These are phyloP conservation scores for Fonsecaea monophora DNA, from an alignment of 2,329 filamentous ascomycete genomes.

Conservation along the genomic window DNA sequence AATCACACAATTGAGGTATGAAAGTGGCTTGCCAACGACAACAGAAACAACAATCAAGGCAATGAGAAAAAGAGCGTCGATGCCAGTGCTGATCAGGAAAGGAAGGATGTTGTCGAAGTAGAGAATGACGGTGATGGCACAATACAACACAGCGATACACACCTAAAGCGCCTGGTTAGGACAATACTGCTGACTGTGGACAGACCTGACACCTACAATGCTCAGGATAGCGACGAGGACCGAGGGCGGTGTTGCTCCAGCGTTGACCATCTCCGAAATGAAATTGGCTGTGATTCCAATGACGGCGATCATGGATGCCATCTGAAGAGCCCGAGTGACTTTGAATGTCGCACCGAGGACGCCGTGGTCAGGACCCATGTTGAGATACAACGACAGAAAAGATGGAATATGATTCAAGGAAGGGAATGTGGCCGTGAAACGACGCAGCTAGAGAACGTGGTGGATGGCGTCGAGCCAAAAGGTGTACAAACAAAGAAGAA, in stretches of 20 bases:
- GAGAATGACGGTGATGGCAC: slow-evolving; percentile 78
- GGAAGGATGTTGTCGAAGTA: slow-evolving; percentile 79
- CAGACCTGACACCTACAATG: slow-evolving; percentile 66
- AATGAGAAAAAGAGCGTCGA: slow-evolving; percentile 74
- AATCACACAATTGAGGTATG: slow-evolving; percentile 73
- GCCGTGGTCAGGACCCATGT: slow-evolving; percentile 59
- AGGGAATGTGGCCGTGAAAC: slow-evolving; percentile 6
- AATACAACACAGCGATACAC: slow-evolving; percentile 79
- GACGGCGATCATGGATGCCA: slow-evolving; percentile 73
- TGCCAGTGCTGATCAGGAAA: slow-evolving; percentile 69
- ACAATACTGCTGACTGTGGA: not conserved
- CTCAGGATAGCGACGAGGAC: slow-evolving; percentile 79
- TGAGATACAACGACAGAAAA: slow-evolving; percentile 19
- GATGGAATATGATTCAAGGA: slow-evolving; percentile 10
- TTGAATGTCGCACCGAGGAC: slow-evolving; percentile 81
- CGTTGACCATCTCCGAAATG: slow-evolving; percentile 74
- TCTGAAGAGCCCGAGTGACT: slow-evolving; percentile 72
- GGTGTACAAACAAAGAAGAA: slow-evolving; percentile 11
- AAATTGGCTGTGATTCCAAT: slow-evolving; percentile 85
- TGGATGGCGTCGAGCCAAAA: slow-evolving; percentile 22
- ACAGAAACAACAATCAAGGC: slow-evolving; percentile 79
- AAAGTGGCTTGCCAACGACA: slow-evolving; percentile 79
- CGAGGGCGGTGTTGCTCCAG: slow-evolving; percentile 69
- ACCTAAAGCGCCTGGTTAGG: slow-evolving; percentile 59
- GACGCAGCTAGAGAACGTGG: slow-evolving; percentile 5